Evolutionary conservation across 2,329 filamentous ascomycete genomes (phyloP).

Genomic region (Diaporthe humulicola): DNA sequence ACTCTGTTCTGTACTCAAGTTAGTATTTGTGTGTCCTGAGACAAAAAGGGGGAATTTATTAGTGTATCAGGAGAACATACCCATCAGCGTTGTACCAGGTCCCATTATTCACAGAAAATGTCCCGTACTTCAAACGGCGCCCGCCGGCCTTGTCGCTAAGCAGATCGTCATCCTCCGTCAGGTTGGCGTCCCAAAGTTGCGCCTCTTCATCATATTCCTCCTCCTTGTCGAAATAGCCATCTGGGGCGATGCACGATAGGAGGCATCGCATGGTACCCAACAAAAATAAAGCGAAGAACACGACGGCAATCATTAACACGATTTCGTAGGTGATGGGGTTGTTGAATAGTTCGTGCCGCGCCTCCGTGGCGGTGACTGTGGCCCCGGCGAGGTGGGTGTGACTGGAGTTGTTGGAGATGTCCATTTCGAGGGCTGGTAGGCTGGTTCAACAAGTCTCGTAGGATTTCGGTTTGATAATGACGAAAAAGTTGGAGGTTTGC

Average conservation of each 20-base stretch:
- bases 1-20: background rate
- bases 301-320: background rate
- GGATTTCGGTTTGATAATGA: background rate
- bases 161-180: background rate
- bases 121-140: background rate
- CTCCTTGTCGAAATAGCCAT: background rate
- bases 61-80: background rate
- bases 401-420: too few species aligned
- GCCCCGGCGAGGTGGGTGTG: background rate
- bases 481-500: background rate
- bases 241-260: background rate
- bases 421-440: background rate
- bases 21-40: background rate
- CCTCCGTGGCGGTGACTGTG: background rate
- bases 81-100: background rate
- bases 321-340: background rate
- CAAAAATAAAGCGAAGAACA: background rate
- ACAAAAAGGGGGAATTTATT: too few species aligned
- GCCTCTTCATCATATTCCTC: background rate
- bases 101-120: background rate
- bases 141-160: background rate
- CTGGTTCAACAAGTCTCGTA: background rate
- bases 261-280: background rate
- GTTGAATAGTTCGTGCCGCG: background rate
- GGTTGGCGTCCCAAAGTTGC: background rate